Evolutionary conservation across 1,284 basidiomycete species (phyloP).

Genomic region (Malassezia yamatoensis): DNA sequence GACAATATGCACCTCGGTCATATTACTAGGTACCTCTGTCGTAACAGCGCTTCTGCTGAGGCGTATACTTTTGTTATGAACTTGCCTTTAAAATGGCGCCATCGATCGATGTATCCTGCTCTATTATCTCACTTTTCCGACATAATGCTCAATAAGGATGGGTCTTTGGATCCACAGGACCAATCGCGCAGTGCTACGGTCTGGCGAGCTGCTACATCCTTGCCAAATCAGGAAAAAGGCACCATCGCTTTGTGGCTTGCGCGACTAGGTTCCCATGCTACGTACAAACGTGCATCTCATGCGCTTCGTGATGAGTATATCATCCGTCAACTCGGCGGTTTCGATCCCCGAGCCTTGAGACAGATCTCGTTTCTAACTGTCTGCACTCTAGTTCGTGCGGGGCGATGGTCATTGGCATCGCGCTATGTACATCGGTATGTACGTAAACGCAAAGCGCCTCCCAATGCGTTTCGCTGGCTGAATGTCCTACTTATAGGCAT

Average conservation of each 20-base stretch:
- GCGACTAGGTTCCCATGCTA: slow-evolving; percentile 6
- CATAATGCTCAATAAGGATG: neutral
- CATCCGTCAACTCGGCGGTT: neutral
- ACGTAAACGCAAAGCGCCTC: neutral
- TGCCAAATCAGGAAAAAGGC: slow-evolving; percentile 8
- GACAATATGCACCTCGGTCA: slow-evolving; percentile 12
- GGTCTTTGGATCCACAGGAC: neutral
- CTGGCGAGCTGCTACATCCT: slow-evolving; percentile 18
- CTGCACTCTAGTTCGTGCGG: slow-evolving; percentile 1
- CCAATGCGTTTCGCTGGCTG: slow-evolving; percentile 1
- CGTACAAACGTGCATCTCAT: neutral
- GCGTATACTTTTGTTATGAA: slow-evolving; percentile 19
- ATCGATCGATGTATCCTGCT: slow-evolving; percentile 22
- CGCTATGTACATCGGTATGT: neutral
- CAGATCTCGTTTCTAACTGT: neutral
- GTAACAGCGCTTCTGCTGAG: slow-evolving; percentile 13
- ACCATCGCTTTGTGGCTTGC: neutral
- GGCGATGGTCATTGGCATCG: slow-evolving; percentile 5
- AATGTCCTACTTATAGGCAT: slow-evolving; percentile 1
- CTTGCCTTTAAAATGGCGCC: slow-evolving; percentile 17
- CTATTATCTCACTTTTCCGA: slow-evolving; percentile 21
- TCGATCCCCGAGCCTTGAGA: neutral
- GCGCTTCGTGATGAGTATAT: neutral
- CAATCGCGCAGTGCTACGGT: slow-evolving; percentile 6
- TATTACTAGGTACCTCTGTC: slow-evolving; percentile 14